Evolutionary conservation across 2,329 filamentous ascomycete genomes (phyloP).

Genomic region (Pleurostoma richardsiae): DNA sequence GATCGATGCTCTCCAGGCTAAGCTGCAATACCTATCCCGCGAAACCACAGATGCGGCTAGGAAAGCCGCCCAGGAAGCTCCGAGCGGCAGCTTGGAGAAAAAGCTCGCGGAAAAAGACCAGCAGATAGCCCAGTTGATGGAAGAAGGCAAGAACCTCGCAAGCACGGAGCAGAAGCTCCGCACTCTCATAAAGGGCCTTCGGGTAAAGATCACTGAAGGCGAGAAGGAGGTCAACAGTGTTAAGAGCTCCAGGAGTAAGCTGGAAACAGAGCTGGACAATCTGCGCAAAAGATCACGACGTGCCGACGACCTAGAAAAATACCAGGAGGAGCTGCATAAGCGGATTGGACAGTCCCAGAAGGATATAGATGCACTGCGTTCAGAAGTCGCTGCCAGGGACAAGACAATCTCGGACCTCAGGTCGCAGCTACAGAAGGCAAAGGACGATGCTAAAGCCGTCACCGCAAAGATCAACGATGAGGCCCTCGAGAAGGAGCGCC

Average conservation of each 20-base stretch:
- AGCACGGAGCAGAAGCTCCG: constrained; percentile 82
- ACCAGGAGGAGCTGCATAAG: constrained; percentile 44
- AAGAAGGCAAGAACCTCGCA: constrained; percentile 86
- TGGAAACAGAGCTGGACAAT: constrained; percentile 41
- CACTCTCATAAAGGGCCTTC: constrained; percentile 76
- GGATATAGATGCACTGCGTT: constrained; percentile 45
- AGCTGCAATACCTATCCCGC: constrained; percentile 81
- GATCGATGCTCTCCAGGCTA: constrained; percentile 87
- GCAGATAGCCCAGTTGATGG: constrained; percentile 82
- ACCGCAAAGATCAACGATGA: constrained; percentile 64
- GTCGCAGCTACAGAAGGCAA: constrained; percentile 62
- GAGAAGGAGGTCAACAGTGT: constrained; percentile 61
- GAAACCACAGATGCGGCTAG: constrained; percentile 74
- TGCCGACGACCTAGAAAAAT: constrained; percentile 51
- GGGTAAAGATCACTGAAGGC: constrained; percentile 57
- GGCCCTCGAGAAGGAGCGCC: constrained; percentile 60
- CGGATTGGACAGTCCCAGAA: constrained; percentile 53
- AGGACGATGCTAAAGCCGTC: constrained; percentile 60
- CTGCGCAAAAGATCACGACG: constrained; percentile 43
- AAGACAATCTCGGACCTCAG: constrained; percentile 64
- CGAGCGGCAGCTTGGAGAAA: constrained; percentile 64
- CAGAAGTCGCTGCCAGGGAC: constrained; percentile 59
- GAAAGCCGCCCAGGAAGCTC: constrained; percentile 57
- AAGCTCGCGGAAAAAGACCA: constrained; percentile 86
- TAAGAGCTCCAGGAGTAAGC: constrained; percentile 54